These are phyloP conservation scores for Rubia yunnanensis DNA, from an alignment of 257 asterid species.

Conservation along the genomic window DNA sequence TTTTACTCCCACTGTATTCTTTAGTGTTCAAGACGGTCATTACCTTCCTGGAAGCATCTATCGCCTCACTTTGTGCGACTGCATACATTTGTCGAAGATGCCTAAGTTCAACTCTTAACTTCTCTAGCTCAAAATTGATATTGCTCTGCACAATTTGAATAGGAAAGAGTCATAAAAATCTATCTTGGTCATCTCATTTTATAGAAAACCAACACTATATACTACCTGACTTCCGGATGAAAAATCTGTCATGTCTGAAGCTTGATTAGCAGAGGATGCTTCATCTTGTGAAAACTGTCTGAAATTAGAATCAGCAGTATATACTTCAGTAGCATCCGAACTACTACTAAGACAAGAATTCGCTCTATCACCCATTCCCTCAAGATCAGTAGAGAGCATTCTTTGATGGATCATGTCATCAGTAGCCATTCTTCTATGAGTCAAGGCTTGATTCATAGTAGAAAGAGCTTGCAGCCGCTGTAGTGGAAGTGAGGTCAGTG, in stretches of 20 bases:
- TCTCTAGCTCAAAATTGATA: conserved; percentile 64
- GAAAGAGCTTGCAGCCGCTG: conserved; percentile 69
- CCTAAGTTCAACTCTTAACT: conserved; percentile 69
- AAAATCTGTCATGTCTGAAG: conserved; percentile 26
- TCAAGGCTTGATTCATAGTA: conserved; percentile 43
- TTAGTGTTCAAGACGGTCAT: background rate
- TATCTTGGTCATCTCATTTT: background rate
- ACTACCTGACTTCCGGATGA: conserved; percentile 44
- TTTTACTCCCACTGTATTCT: background rate
- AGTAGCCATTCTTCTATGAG: conserved; percentile 36
- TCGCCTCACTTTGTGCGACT: conserved; percentile 66
- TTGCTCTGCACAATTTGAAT: conserved; percentile 33
- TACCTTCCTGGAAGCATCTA: conserved; percentile 52
- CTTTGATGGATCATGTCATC: conserved; percentile 15
- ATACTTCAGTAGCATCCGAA: conserved; percentile 15
- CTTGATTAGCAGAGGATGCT: conserved; percentile 20
- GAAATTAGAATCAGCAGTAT: conserved; percentile 28
- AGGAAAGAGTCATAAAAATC: conserved; percentile 9
- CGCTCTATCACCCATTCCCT: conserved; percentile 17
- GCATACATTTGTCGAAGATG: conserved; percentile 77
- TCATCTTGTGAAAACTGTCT: conserved; percentile 30
- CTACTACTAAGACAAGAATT: conserved; percentile 13
- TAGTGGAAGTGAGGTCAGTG: conserved; percentile 53
- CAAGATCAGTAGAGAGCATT: conserved; percentile 14
- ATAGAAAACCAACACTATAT: background rate